Evolutionary conservation across 208 protist species (phyloP).

Genomic region (Acanthamoeba polyphaga): DNA sequence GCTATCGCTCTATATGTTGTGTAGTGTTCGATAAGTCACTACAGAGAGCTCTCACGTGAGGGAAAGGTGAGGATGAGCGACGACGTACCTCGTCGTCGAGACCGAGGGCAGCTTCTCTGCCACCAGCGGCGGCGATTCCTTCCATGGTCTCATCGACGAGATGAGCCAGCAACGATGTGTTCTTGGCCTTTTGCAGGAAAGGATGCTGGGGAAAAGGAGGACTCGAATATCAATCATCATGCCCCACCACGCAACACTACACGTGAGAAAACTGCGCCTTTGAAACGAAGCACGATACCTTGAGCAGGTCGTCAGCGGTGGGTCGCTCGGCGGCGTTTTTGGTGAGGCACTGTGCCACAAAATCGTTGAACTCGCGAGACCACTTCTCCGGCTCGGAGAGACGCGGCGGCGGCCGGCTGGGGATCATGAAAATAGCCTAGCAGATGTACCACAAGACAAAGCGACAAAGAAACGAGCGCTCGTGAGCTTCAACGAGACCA

Average conservation of each 20-base stretch:
- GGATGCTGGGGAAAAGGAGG: background rate
- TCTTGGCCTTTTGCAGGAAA: conserved; percentile 56
- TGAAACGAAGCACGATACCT: conserved; percentile 66
- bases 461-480: background rate
- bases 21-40: background rate
- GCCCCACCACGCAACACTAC: background rate
- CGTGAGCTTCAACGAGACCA: background rate
- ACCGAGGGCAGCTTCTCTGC: background rate
- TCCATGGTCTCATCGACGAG: conserved; percentile 54
- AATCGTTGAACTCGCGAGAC: conserved; percentile 89
- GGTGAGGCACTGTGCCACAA: conserved; percentile 90
- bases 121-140: conserved; percentile 39
- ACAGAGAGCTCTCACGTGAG: too few relatives aligned
- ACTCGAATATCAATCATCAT: background rate
- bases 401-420: conserved; percentile 79
- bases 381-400: conserved; percentile 83
- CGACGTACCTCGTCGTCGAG: conserved; percentile 26
- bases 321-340: conserved; percentile 88
- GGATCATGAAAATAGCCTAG: conserved; percentile 88
- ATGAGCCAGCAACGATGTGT: background rate
- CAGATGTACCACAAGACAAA: background rate
- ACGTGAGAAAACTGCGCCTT: background rate
- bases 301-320: conserved; percentile 88
- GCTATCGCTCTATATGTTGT: background rate
- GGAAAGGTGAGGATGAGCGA: too few relatives aligned